Evolutionary conservation across 176 grass and related monocot species (phyloP).

Genomic region (Raddia distichophylla): DNA sequence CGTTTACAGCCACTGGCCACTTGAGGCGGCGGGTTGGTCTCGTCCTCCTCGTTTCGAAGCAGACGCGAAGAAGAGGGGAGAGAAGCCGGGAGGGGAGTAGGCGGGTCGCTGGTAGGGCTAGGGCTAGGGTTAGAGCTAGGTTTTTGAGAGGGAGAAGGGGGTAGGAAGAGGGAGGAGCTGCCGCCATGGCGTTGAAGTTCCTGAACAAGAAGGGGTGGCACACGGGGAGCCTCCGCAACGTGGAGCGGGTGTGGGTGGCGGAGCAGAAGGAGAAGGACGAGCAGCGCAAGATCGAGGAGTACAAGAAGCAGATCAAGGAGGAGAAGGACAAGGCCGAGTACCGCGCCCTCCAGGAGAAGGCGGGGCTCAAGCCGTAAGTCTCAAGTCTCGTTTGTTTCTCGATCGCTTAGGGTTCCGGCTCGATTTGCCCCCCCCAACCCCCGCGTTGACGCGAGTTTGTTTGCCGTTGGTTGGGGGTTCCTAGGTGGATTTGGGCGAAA

Average conservation of each 20-base stretch:
- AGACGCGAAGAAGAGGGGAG: neutral
- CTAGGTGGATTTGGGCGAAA: neutral
- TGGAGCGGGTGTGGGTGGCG: conserved; percentile 97
- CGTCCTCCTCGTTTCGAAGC: conserved; percentile 15
- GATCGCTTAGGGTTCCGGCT: conserved; percentile 6
- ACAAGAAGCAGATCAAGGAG: conserved; percentile 92
- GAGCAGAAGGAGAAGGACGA: conserved; percentile 96
- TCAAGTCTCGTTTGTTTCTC: neutral
- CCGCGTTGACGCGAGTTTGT: too few relatives aligned
- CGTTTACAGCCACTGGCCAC: neutral
- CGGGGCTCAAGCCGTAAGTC: conserved; percentile 82
- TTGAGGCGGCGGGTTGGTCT: conserved; percentile 7
- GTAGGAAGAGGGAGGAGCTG: neutral
- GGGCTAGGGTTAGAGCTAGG: neutral
- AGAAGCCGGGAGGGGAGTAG: neutral
- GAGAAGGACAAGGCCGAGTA: conserved; percentile 90
- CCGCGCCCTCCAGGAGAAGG: conserved; percentile 85
- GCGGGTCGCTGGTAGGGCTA: neutral
- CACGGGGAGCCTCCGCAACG: conserved; percentile 91
- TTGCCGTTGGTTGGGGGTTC: neutral
- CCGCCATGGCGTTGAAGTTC: conserved; percentile 87
- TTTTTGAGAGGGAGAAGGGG: neutral
- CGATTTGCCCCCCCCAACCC: neutral
- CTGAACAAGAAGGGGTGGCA: conserved; percentile 99
- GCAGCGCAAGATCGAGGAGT: conserved; percentile 90